phyloP scores from a whole-genome alignment of 2,329 filamentous ascomycete species.

The Arthroderma uncinatum region DNA sequence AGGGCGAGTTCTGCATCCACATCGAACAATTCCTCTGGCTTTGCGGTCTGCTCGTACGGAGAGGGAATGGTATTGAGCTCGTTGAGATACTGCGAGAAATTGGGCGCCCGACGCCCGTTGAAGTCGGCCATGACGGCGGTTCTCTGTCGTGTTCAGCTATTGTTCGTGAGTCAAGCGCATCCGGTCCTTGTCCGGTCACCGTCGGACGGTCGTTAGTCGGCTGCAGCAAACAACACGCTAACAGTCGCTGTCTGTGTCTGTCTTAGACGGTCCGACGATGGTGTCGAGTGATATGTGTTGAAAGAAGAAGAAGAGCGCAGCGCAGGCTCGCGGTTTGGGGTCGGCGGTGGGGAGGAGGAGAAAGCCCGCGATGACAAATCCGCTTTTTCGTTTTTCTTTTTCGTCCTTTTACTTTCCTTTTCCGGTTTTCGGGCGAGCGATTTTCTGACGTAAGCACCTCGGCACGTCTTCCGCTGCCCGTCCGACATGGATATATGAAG shows the following conservation, averaged over 20 bases:
- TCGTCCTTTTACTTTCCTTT: background rate
- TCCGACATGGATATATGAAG: too few relatives aligned
- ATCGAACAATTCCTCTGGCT: constrained; percentile 48
- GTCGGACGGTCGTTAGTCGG: background rate
- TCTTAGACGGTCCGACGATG: too few relatives aligned
- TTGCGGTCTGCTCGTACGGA: constrained; percentile 50
- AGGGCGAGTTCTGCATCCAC: constrained; percentile 63
- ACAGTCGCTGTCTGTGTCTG: too few relatives aligned
- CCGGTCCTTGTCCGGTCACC: background rate
- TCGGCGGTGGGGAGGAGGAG: too few relatives aligned
- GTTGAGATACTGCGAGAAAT: constrained; percentile 81
- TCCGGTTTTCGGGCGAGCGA: background rate
- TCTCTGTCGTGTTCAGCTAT: background rate
- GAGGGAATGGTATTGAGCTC: constrained; percentile 65
- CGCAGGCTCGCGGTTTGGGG: too few relatives aligned
- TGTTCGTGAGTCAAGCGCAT: background rate
- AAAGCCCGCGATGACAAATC: constrained; percentile 5
- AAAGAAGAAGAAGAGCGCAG: background rate
- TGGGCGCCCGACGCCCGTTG: constrained; percentile 66
- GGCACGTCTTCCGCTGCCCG: too few relatives aligned
- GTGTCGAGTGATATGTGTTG: background rate
- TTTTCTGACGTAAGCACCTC: too few relatives aligned
- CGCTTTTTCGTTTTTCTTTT: background rate
- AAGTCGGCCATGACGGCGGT: constrained; percentile 53
- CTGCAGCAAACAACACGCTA: too few relatives aligned